Base-by-base conservation (phyloP, 768 basidiomycete genomes). In the Lentinula lateritia region DNA sequence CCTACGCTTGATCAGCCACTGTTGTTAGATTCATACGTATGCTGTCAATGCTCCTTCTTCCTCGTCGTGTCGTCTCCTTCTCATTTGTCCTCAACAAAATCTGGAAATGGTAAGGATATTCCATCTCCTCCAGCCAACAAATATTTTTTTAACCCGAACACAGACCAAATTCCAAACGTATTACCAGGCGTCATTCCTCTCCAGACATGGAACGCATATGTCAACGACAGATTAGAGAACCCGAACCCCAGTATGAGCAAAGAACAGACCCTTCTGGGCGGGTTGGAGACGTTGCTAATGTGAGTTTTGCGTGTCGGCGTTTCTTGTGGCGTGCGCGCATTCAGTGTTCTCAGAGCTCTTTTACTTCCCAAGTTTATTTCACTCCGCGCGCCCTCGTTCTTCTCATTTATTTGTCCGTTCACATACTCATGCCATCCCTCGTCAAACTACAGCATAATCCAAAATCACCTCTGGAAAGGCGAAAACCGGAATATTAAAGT, bases 41-140 rank as follows among this genome's bases (percentile, higher is more conserved):
- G 92, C 70, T 93, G 92, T 68, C 92, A 92, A 68, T 94, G 92
- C 71, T 86, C 86, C 23, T 73, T 88, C 64, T 90, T 88, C 68
- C 85, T 87, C 65, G 77, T 91, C 42, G 86, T 83, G 1, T 90
- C 62, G 23, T 41, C 55, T 20, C 16, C 38, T 28, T 41, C 55
- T 20, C 7, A 13, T 28, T 15, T 23, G 41, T 88, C 23, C 78
- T 81, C 15, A 75, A 87, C 52, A 15, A 15, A 9, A 13, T 52
- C 28, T 16, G 9, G 32, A 28, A 13, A 4, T 32, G 28, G 28
- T 28, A 28, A 28, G 28, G 28, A 3, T 28, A 28, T 28, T 28
- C 28, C 28, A 28, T 28, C 28, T 28, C 28, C 28, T 28, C 28
- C 28, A 28, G 28, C 28, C 12, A 16, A 16, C 20, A 7, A 32